A percentile compares a stretch with the other conserved stretches of the same genome.
Conservation (phyloP, 257 asterid genomes). For the Coffea eugenioides region DNA sequence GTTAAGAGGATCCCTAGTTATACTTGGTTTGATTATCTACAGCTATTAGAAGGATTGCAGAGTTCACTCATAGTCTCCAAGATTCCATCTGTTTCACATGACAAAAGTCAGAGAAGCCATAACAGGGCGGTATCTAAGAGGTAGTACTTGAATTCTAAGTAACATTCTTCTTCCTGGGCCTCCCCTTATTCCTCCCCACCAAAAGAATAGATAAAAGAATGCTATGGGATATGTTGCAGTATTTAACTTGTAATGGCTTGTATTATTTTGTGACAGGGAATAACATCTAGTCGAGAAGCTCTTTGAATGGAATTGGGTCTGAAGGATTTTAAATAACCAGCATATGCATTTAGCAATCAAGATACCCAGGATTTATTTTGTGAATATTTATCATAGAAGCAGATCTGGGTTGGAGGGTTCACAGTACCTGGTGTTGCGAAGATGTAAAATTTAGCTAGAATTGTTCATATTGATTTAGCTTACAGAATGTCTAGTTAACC, state of each 20-base stretch:
- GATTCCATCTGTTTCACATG: conserved; percentile 66
- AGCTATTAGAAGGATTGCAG: conserved; percentile 95
- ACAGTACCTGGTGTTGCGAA: conserved; percentile 32
- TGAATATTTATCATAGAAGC: conserved; percentile 33
- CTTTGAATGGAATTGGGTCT: conserved; percentile 16
- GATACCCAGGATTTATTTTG: conserved; percentile 5
- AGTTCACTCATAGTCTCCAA: conserved; percentile 71
- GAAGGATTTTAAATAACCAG: conserved; percentile 14
- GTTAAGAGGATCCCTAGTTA: background rate
- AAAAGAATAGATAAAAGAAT: background rate
- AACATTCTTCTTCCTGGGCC: background rate
- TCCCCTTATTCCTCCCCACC: background rate
- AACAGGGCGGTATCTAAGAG: conserved; percentile 52
- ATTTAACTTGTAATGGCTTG: background rate
- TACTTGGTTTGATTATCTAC: conserved; percentile 27
- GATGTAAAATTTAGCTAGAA: conserved; percentile 56
- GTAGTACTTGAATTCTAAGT: conserved; percentile 23
- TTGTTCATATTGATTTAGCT: conserved; percentile 58
- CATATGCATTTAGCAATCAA: background rate
- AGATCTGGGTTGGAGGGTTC: conserved; percentile 32
- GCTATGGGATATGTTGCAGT: background rate
- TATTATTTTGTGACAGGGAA: conserved; percentile 30
- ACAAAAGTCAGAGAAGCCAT: conserved; percentile 52
- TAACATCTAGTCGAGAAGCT: conserved; percentile 18
- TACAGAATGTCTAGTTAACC: conserved; percentile 28